A percentile compares a stretch with the other conserved stretches of the same genome.
These are phyloP conservation scores for Dryas drummondii DNA, from an alignment of 306 rosid genomes.

Conservation along the genomic window DNA sequence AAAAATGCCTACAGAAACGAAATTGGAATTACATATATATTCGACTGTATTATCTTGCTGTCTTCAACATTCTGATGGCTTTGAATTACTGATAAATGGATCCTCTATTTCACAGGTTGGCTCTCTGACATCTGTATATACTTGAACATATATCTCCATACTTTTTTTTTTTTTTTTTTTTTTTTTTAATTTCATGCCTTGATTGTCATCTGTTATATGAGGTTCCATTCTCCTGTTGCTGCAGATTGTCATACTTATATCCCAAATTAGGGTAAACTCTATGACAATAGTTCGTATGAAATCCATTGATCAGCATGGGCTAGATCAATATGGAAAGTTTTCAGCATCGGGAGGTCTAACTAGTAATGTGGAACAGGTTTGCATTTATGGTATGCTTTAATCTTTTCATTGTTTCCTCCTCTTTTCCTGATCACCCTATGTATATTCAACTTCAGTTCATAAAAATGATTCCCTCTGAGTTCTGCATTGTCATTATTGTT, in stretches of 20 bases:
- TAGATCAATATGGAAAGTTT: slow-evolving; percentile 40
- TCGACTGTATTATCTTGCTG: slow-evolving; percentile 58
- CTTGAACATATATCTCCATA: background rate
- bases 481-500: slow-evolving; percentile 27
- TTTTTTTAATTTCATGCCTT: background rate
- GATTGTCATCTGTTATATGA: slow-evolving; percentile 19
- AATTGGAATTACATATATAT: slow-evolving; percentile 77
- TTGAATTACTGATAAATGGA: slow-evolving; percentile 48
- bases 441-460: background rate
- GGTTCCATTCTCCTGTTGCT: slow-evolving; percentile 30
- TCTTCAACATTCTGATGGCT: slow-evolving; percentile 45
- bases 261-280: slow-evolving; percentile 90
- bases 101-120: slow-evolving; percentile 63
- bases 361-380: slow-evolving; percentile 81
- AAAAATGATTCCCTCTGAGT: slow-evolving; percentile 13
- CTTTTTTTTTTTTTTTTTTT: background rate
- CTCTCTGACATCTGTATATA: slow-evolving; percentile 3
- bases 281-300: slow-evolving; percentile 73
- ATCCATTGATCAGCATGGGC: slow-evolving; percentile 53
- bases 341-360: slow-evolving; percentile 40
- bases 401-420: background rate
- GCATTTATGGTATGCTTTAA: slow-evolving; percentile 22
- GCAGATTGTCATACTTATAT: slow-evolving; percentile 69
- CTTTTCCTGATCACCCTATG: background rate
- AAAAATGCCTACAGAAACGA: slow-evolving; percentile 52